These are phyloP conservation scores for Penicilliopsis zonata DNA, from an alignment of 495 filamentous ascomycete genomes.

Conservation along the genomic window DNA sequence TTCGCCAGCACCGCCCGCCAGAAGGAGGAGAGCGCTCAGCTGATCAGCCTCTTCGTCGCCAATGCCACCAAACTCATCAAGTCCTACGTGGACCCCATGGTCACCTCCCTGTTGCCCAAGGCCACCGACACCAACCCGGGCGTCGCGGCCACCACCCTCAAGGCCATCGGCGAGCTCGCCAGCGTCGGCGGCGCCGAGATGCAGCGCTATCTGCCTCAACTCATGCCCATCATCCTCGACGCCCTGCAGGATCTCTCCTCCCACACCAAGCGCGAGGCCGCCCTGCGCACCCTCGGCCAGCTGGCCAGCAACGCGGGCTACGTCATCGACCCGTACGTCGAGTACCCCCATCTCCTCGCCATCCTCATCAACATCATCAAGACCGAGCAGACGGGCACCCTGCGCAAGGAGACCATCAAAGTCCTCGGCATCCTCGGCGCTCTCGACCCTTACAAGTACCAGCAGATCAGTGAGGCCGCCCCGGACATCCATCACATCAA, in stretches of 20 bases:
- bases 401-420: constrained; percentile 91
- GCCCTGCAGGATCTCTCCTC: constrained; percentile 89
- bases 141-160: constrained; percentile 85
- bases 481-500: constrained; percentile 39
- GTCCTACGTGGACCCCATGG: constrained; percentile 92
- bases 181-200: constrained; percentile 89
- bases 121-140: constrained; percentile 69
- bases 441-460: constrained; percentile 91
- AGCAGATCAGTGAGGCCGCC: constrained; percentile 41
- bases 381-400: constrained; percentile 67
- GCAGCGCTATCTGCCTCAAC: constrained; percentile 68
- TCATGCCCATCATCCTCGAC: constrained; percentile 92
- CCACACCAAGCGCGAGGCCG: constrained; percentile 76
- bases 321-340: constrained; percentile 91
- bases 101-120: constrained; percentile 79
- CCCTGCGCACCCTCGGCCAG: constrained; percentile 81
- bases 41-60: constrained; percentile 83
- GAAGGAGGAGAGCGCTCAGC: constrained; percentile 88
- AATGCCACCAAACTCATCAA: constrained; percentile 85
- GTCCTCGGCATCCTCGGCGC: constrained; percentile 94
- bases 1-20: constrained; percentile 88
- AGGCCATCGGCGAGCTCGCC: constrained; percentile 84
- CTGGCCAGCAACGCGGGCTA: constrained; percentile 91
- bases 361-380: constrained; percentile 90
- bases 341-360: constrained; percentile 85